These are phyloP conservation scores for Arthroderma uncinatum DNA, from an alignment of 2,329 filamentous ascomycete species.

Conservation along the genomic window DNA sequence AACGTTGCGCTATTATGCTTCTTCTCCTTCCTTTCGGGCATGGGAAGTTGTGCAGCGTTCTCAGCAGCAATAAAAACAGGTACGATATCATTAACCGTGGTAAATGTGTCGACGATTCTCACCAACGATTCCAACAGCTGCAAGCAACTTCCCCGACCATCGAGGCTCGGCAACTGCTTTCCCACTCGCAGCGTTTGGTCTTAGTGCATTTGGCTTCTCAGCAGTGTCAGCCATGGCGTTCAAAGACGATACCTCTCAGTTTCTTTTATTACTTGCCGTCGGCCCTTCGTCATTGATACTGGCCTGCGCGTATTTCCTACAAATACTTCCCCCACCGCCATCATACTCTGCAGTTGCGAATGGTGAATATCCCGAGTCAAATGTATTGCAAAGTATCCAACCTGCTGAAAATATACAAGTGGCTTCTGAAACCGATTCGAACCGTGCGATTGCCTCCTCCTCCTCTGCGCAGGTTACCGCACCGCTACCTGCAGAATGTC, in stretches of 20 bases:
- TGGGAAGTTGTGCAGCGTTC: slow-evolving; percentile 88
- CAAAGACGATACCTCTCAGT: slow-evolving; percentile 68
- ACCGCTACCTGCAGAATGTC: slow-evolving; percentile 14
- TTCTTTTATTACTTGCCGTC: slow-evolving; percentile 66
- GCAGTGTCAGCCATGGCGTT: slow-evolving; percentile 64
- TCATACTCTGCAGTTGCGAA: slow-evolving; percentile 34
- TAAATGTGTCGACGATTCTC: neutral
- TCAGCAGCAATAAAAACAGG: slow-evolving; percentile 70
- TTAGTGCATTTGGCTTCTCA: slow-evolving; percentile 96
- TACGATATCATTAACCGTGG: slow-evolving; percentile 20
- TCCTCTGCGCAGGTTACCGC: slow-evolving; percentile 15
- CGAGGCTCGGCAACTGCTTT: slow-evolving; percentile 91
- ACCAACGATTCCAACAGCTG: slow-evolving; percentile 40
- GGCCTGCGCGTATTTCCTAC: slow-evolving; percentile 72
- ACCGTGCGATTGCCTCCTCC: slow-evolving; percentile 24
- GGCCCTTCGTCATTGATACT: slow-evolving; percentile 70
- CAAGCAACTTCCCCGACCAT: slow-evolving; percentile 82
- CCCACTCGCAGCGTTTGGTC: slow-evolving; percentile 79
- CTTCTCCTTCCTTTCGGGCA: slow-evolving; percentile 72
- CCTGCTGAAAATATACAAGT: slow-evolving; percentile 22
- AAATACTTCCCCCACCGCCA: slow-evolving; percentile 52
- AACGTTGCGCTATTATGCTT: slow-evolving; percentile 56
- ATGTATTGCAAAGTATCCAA: slow-evolving; percentile 25
- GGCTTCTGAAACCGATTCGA: slow-evolving; percentile 30
- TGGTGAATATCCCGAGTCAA: slow-evolving; percentile 24